Evolutionary conservation across 2,329 filamentous ascomycete genomes (phyloP).

Genomic region (Nothophoma quercina): DNA sequence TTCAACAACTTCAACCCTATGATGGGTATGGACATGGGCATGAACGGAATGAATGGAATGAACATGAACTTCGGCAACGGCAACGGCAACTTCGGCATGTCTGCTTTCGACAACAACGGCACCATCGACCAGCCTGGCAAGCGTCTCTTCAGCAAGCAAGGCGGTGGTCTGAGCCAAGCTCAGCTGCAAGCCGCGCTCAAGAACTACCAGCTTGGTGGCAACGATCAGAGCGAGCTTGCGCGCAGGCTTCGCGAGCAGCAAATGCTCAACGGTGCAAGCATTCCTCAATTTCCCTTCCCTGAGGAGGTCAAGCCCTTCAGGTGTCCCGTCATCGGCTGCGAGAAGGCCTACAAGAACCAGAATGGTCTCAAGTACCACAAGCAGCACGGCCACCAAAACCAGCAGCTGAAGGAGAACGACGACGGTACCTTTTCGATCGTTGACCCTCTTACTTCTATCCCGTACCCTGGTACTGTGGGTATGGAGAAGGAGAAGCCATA

Average conservation of each 20-base stretch:
- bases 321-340: constrained; percentile 96
- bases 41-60: constrained; percentile 43
- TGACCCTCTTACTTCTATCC: constrained; percentile 90
- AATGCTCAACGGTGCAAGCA: constrained; percentile 61
- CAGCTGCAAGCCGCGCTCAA: constrained; percentile 78
- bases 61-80: constrained; percentile 47
- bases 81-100: constrained; percentile 51
- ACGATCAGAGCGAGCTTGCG: constrained; percentile 74
- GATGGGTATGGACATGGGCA: constrained; percentile 43
- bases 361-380: constrained; percentile 95
- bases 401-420: constrained; percentile 94
- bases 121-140: constrained; percentile 93
- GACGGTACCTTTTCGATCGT: constrained; percentile 99
- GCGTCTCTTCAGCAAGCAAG: constrained; percentile 83
- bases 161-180: constrained; percentile 72
- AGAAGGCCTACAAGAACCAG: constrained; percentile 99
- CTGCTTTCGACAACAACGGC: constrained; percentile 50
- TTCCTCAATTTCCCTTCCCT: constrained; percentile 54
- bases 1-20: constrained; percentile 56
- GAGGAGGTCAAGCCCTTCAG: constrained; percentile 98
- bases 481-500: constrained; percentile 99
- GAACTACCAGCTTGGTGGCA: constrained; percentile 71
- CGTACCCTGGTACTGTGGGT: constrained; percentile 94
- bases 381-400: constrained; percentile 91
- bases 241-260: constrained; percentile 70